Conservation (phyloP, 768 basidiomycete species). For the Podaxis sp. region DNA sequence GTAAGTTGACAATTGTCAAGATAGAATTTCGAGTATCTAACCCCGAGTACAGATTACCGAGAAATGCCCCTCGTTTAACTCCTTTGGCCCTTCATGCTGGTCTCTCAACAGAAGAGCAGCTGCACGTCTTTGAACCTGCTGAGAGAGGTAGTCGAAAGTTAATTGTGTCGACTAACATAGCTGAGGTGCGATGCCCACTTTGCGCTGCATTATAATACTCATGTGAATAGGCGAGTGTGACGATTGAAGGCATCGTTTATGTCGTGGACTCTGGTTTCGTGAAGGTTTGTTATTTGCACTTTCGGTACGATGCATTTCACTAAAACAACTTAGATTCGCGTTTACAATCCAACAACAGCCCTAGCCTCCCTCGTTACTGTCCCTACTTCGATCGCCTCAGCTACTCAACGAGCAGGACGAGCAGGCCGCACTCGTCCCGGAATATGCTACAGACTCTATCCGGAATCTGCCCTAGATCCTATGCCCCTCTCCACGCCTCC, state of each 20-base stretch:
- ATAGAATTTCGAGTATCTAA: not conserved
- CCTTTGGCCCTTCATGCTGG: conserved; percentile 88
- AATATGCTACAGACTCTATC: conserved; percentile 89
- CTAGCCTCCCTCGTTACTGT: conserved; percentile 83
- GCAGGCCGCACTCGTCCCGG: conserved; percentile 94
- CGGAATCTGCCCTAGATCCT: conserved; percentile 53
- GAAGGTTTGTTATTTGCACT: conserved; percentile 54
- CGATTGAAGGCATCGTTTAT: conserved; percentile 93
- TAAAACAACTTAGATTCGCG: conserved; percentile 64
- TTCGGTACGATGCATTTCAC: not conserved
- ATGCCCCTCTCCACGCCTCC: conserved; percentile 76
- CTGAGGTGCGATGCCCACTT: conserved; percentile 56
- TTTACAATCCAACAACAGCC: conserved; percentile 82
- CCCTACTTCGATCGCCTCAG: conserved; percentile 85
- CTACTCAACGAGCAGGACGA: conserved; percentile 90
- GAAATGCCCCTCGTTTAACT: conserved; percentile 53
- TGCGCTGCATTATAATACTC: not conserved
- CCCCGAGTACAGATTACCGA: conserved; percentile 40
- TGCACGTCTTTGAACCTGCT: conserved; percentile 77
- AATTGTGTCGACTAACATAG: conserved; percentile 93
- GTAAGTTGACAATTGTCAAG: conserved; percentile 32
- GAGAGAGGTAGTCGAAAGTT: conserved; percentile 83
- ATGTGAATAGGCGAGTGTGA: conserved; percentile 77
- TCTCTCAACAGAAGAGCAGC: conserved; percentile 83
- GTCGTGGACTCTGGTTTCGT: conserved; percentile 95